Evolutionary conservation across 2,329 filamentous ascomycete genomes (phyloP), one percentile per base, ranked within the genome.

Genomic region (Pseudogymnoascus sp.): DNA sequence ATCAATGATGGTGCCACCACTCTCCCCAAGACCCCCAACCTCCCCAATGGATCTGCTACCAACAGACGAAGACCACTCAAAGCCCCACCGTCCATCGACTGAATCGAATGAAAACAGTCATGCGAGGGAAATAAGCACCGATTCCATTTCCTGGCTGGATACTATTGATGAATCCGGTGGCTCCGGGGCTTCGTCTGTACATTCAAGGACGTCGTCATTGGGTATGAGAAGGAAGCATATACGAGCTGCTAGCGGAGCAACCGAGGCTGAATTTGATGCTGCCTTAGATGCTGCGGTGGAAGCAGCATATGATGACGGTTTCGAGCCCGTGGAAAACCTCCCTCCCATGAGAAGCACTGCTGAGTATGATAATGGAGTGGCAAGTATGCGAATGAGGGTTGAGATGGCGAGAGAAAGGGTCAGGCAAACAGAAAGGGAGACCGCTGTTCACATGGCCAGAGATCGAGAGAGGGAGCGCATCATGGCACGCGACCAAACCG

Each of bases 261-360:
- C 91, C 0, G 91, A 96, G 73, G 88, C 90, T 5, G 93, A 96
- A 72, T 96, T 97, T 68, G 93, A 97, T 75, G 92, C 91, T 7
- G 95, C 95, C 3, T 81, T 97, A 47, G 93, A 97, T 76, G 93
- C 93, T 23, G 95, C 95, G 12, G 93, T 97, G 7, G 95, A 97
- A 75, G 93, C 93, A 61, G 95, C 93, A 4, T 99, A 97, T 74
- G 89, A 96, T 73, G 92, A 97, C 67, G 90, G 90, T 0, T 90
- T 91, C 67, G 92, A 96, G 72, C 89, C 89, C 3, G 85, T 83
- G 73, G 80, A 81, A 16, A 45, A 45, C 34, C 51, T 57, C 16
- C 51, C 60, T 14, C 60, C 40, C 29, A 57, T 57, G 51, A 57
- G 51, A 21, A 57, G 51, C 51, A 36, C 51, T 12, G 51, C 51